A percentile compares a stretch with the other conserved stretches of the same genome.
Evolutionary conservation across 2,329 filamentous ascomycete genomes (phyloP).

Genomic region (Cadophora luteo-olivacea): DNA sequence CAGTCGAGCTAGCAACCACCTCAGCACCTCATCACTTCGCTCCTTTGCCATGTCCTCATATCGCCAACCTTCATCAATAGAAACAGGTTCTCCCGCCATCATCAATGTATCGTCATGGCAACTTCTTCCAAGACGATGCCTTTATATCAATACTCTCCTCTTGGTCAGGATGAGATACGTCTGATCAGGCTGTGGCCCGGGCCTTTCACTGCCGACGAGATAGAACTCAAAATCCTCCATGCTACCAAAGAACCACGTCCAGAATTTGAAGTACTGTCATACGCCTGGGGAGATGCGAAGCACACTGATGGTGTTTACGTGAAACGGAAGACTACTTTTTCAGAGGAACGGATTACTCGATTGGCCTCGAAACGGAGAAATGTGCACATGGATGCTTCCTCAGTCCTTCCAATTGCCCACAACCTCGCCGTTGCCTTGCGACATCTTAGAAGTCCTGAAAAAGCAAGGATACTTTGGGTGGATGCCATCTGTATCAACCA

Average conservation of each 20-base stretch:
- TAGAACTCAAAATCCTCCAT: slow-evolving; percentile 23
- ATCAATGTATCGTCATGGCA: slow-evolving; percentile 21
- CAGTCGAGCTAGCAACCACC: not conserved
- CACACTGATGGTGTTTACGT: not conserved
- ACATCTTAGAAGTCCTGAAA: slow-evolving; percentile 48
- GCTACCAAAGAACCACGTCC: slow-evolving; percentile 3
- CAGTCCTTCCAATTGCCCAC: slow-evolving; percentile 15
- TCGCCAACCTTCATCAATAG: slow-evolving; percentile 50
- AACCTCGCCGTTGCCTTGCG: slow-evolving; percentile 27
- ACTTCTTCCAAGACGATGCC: slow-evolving; percentile 40
- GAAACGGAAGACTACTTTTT: not conserved
- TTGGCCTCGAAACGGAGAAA: not conserved
- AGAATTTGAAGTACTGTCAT: slow-evolving; percentile 29
- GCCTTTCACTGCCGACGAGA: not conserved
- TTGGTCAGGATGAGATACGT: slow-evolving; percentile 21
- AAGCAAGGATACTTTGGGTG: slow-evolving; percentile 42
- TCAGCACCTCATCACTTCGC: not conserved
- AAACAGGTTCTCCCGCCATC: slow-evolving; percentile 39
- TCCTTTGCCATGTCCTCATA: slow-evolving; percentile 47
- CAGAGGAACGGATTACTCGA: not conserved
- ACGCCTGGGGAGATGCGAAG: slow-evolving; percentile 22
- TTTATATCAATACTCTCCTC: slow-evolving; percentile 1
- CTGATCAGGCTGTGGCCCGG: slow-evolving; percentile 26
- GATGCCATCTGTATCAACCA: slow-evolving; percentile 41
- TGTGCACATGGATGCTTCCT: not conserved